Percentiles rank a stretch among this genome's conserved stretches.
These are phyloP conservation scores for Lathyrus sativus DNA, from an alignment of 306 rosid species.

Conservation along the genomic window DNA sequence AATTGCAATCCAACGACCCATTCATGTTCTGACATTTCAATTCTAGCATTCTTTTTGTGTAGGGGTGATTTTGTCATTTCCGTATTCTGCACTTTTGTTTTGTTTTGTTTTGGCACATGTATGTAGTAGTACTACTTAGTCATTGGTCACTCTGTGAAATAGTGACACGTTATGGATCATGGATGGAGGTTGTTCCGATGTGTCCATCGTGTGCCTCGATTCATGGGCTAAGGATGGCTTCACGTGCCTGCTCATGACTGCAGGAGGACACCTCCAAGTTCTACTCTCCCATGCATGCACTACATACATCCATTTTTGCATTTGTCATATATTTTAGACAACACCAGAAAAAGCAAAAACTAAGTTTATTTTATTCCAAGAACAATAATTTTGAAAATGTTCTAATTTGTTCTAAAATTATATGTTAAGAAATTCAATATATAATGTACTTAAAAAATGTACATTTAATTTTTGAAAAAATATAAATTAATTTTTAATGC, in stretches of 20 bases:
- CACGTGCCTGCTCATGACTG: slow-evolving; percentile 23
- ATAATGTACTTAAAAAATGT: no score
- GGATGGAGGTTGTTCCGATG: neutral
- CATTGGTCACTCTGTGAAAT: neutral
- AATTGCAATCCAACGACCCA: neutral
- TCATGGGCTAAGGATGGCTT: slow-evolving; percentile 34
- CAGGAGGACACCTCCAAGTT: neutral
- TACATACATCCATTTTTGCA: neutral
- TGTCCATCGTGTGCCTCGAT: neutral
- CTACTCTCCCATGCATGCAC: neutral
- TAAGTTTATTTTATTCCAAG: no score
- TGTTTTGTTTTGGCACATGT: neutral
- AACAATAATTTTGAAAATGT: no score
- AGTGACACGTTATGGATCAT: slow-evolving; percentile 33
- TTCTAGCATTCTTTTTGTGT: neutral
- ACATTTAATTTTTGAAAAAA: no score
- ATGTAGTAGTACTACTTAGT: neutral
- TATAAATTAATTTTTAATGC: no score
- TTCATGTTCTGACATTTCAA: neutral
- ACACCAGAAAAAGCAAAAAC: no score
- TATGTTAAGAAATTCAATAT: no score
- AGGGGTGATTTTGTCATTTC: slow-evolving; percentile 26
- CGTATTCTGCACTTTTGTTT: neutral
- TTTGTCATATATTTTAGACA: slow-evolving; percentile 14
- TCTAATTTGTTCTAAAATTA: no score